Conservation (phyloP, 2,329 filamentous ascomycete genomes). For the Coniochaeta hoffmannii region DNA sequence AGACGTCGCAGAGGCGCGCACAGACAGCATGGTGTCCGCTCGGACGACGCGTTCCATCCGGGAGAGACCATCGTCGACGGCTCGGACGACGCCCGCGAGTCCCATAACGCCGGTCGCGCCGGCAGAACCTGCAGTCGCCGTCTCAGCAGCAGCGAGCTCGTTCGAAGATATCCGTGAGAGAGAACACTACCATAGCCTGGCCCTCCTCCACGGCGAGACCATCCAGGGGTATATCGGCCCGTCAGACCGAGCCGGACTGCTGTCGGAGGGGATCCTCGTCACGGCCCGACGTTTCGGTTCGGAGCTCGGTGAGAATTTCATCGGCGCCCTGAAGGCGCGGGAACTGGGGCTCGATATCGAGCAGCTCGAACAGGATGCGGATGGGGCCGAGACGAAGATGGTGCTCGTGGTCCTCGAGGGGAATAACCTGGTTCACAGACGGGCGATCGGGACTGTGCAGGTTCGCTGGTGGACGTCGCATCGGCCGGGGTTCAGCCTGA, state of each 20-base stretch:
- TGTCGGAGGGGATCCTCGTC: no score
- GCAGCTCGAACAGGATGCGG: not conserved
- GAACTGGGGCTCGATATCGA: not conserved
- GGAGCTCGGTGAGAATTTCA: not conserved
- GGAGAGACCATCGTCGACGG: not conserved
- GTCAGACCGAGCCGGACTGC: not conserved
- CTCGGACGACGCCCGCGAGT: not conserved
- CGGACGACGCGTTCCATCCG: not conserved
- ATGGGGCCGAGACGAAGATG: not conserved
- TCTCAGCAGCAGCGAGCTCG: not conserved
- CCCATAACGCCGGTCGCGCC: not conserved
- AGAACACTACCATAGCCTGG: not conserved
- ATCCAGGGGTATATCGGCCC: not conserved
- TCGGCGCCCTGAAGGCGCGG: not conserved
- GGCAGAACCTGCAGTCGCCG: not conserved
- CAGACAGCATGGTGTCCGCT: not conserved
- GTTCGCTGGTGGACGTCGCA: not conserved
- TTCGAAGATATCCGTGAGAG: not conserved
- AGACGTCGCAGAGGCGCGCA: not conserved
- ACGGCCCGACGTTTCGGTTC: not conserved
- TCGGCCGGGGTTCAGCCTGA: not conserved
- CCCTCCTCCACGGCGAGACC: not conserved
- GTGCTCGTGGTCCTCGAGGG: not conserved
- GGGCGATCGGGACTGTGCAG: not conserved
- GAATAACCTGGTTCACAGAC: not conserved